phyloP scores from a whole-genome alignment of 2,329 filamentous ascomycete genomes.

The Alternaria burnsii region DNA sequence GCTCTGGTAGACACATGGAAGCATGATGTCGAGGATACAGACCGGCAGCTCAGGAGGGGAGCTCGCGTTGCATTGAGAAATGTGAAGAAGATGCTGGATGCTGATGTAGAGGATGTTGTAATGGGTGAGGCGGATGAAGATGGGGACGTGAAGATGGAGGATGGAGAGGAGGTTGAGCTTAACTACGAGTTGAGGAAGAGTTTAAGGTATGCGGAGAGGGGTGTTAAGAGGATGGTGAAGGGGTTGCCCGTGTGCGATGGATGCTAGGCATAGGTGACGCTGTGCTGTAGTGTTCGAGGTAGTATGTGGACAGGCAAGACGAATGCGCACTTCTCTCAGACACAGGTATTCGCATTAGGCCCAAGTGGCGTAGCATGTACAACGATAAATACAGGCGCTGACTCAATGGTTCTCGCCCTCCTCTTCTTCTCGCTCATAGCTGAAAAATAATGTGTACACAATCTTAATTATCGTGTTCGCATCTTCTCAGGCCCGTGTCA shows the following conservation, averaged over 20 bases:
- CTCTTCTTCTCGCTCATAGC: neutral
- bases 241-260: constrained; percentile 31
- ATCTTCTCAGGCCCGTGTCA: neutral
- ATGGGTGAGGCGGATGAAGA: constrained; percentile 3
- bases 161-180: constrained; percentile 16
- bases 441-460: neutral
- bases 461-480: neutral
- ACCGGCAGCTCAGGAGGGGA: constrained; percentile 34
- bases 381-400: neutral
- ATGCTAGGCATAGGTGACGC: neutral
- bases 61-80: constrained; percentile 40
- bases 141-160: constrained; percentile 16
- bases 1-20: constrained; percentile 32
- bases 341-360: neutral
- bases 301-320: neutral
- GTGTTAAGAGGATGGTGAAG: constrained; percentile 46
- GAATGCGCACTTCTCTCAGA: neutral
- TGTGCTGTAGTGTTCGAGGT: neutral
- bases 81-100: constrained; percentile 40
- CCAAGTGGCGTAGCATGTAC: neutral
- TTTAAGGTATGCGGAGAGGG: constrained; percentile 42
- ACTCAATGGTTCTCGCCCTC: fast-evolving
- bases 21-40: constrained; percentile 33
- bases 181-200: constrained; percentile 34
- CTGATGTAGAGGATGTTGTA: constrained; percentile 12